Evolutionary conservation across 208 protist genomes (phyloP), one percentile per base, ranked within the genome.

Genomic region (Phytomonas serpens): DNA sequence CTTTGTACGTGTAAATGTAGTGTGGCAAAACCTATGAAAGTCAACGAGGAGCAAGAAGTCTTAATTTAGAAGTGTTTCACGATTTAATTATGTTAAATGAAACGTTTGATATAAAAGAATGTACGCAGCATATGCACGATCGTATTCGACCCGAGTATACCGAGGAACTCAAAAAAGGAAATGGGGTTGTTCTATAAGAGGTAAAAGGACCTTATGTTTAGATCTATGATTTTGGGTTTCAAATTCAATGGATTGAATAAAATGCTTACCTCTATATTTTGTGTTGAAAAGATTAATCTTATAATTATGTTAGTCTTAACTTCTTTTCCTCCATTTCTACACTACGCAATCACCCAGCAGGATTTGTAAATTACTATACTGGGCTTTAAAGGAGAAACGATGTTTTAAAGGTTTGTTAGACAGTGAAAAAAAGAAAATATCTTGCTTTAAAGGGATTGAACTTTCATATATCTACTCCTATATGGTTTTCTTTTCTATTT

Each of bases 381-480:
- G 14, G 33, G 63, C 63, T 33, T 67, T 67, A 36, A 67, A 67
- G 19, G 63, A 19, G 34, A 67, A 67, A 67, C 23, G 63, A 67
- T 42, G 36, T 27, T 42, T 67, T 40, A 36, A 16, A 14, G 33
- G 11, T 33, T 27, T 27, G 23, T 57, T 57, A 9, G 19, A 27
- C 4, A 52, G 19, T 1, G 7, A 57, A 11, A 19, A 23, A 11
- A 57, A 27, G 47, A 57, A 57, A 23, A 57, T 57, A 57, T 19
- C 47, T 27, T 57, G 0, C 5, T 57, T 6, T 19, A 9, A 27
- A 57, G 6, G 23, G 47, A 19, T 27, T 27, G 23, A 27, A 57
- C 47, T 57, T 57, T 57, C 47, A 57, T 51, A 51, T 51, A 51
- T 51, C 1, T 57, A 57, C 7, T 6, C 23, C 47, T 57, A 27